Evolutionary conservation across 2,329 filamentous ascomycete genomes (phyloP).

Genomic region (Pseudogymnoascus sp.): DNA sequence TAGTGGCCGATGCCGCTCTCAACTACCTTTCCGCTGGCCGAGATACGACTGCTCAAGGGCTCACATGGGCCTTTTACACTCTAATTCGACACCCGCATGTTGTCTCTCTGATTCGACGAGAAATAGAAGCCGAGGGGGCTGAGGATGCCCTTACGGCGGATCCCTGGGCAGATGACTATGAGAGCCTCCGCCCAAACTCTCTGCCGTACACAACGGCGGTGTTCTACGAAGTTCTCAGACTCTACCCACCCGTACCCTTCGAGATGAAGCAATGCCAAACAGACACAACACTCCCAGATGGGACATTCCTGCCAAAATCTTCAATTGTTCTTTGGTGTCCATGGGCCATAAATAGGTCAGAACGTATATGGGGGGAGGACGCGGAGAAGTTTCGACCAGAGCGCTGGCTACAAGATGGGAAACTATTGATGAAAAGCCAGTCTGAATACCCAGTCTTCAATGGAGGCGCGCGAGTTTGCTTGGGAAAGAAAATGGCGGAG

Average conservation of each 20-base stretch:
- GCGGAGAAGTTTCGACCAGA: conserved; percentile 51
- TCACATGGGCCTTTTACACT: conserved; percentile 60
- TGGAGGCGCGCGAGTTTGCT: conserved; percentile 53
- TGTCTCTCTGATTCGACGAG: conserved; percentile 38
- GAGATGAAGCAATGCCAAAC: conserved; percentile 56
- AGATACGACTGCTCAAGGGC: conserved; percentile 58
- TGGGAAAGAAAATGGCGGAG: conserved; percentile 62
- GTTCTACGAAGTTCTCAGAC: conserved; percentile 55
- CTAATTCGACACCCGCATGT: conserved; percentile 46
- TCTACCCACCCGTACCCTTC: conserved; percentile 60
- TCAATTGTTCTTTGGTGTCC: conserved; percentile 57
- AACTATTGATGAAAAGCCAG: conserved; percentile 40
- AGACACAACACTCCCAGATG: conserved; percentile 51
- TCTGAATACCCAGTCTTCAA: conserved; percentile 61
- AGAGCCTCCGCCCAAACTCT: conserved; percentile 28
- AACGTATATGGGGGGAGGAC: conserved; percentile 50
- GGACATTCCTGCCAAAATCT: conserved; percentile 48
- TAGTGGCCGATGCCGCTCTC: conserved; percentile 58
- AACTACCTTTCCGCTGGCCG: conserved; percentile 60
- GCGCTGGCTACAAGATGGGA: conserved; percentile 46
- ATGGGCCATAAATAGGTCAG: conserved; percentile 58
- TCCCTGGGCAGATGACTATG: conserved; percentile 18
- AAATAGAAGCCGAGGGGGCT: conserved; percentile 30
- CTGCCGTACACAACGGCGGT: conserved; percentile 54
- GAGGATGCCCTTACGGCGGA: conserved; percentile 17